Percentiles rank a stretch among this genome's conserved stretches.
These are phyloP conservation scores for Boletus speciosus DNA, from an alignment of 768 basidiomycete species.

Conservation along the genomic window DNA sequence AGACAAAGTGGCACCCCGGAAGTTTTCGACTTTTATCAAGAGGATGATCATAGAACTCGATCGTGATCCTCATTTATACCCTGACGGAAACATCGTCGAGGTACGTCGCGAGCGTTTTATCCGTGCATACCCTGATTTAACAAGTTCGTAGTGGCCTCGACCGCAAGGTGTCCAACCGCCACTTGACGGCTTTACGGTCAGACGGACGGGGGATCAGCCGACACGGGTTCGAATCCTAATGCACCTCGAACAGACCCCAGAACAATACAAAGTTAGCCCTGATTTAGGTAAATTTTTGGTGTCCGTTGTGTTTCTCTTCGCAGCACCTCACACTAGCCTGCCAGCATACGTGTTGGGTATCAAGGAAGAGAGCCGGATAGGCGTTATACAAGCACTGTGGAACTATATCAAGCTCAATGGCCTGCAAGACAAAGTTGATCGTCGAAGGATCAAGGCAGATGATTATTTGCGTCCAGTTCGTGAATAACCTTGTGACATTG, in stretches of 20 bases:
- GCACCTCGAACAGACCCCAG: conserved; percentile 82
- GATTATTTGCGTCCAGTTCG: conserved; percentile 61
- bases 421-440: conserved; percentile 79
- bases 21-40: conserved; percentile 85
- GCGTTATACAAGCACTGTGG: conserved; percentile 83
- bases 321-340: conserved; percentile 1
- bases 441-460: conserved; percentile 66
- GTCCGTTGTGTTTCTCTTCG: neutral
- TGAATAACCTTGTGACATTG: conserved; percentile 2
- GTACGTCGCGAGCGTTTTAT: conserved; percentile 36
- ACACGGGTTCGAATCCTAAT: conserved; percentile 82
- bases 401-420: conserved; percentile 85
- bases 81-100: conserved; percentile 88
- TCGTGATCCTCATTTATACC: conserved; percentile 73
- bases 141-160: conserved; percentile 54
- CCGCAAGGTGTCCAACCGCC: conserved; percentile 52
- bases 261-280: conserved; percentile 75
- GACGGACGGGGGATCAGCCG: conserved; percentile 73
- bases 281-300: conserved; percentile 55
- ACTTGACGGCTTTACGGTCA: conserved; percentile 84
- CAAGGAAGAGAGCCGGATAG: conserved; percentile 80
- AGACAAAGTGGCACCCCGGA: conserved; percentile 61
- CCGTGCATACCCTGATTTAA: neutral
- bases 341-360: conserved; percentile 66
- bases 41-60: conserved; percentile 85